Conservation (phyloP, 2,329 filamentous ascomycete genomes). For the Colletotrichum navitas region DNA sequence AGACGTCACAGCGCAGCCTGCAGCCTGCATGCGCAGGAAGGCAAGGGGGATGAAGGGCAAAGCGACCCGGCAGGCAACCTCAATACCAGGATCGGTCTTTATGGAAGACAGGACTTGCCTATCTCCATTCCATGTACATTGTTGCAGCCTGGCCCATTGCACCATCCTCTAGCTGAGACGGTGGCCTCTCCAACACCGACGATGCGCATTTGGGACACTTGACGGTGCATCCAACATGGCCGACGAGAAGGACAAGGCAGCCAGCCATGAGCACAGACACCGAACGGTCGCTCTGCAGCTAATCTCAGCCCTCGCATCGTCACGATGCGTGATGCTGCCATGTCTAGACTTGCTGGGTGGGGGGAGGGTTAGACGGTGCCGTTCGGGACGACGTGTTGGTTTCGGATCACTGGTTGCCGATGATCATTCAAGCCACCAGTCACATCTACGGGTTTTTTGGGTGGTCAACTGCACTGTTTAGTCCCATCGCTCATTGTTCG, state of each 20-base stretch:
- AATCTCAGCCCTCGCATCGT: neutral
- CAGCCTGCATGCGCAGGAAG: neutral
- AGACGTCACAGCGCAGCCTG: constrained; percentile 31
- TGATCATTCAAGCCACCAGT: constrained; percentile 25
- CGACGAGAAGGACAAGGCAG: neutral
- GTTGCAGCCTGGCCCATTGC: neutral
- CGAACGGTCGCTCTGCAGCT: constrained; percentile 9
- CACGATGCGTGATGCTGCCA: constrained; percentile 9
- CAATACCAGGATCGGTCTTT: neutral
- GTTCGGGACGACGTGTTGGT: constrained; percentile 23
- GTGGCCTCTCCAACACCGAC: neutral
- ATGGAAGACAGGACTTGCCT: neutral
- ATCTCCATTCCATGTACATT: neutral
- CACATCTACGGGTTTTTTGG: neutral
- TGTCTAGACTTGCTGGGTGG: constrained; percentile 11
- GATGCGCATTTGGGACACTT: neutral
- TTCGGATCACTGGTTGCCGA: constrained; percentile 31
- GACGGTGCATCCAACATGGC: neutral
- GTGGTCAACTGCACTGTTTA: neutral
- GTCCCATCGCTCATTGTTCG: neutral
- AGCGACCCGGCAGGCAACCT: constrained; percentile 26
- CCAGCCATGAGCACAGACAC: constrained; percentile 4
- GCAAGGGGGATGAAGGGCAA: neutral
- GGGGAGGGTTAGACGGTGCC: constrained; percentile 10
- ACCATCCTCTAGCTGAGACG: no score